Percentiles rank a stretch among this genome's conserved stretches.
Evolutionary conservation across 176 grass and related monocot genomes (phyloP).

Genomic region (Carex pumila): DNA sequence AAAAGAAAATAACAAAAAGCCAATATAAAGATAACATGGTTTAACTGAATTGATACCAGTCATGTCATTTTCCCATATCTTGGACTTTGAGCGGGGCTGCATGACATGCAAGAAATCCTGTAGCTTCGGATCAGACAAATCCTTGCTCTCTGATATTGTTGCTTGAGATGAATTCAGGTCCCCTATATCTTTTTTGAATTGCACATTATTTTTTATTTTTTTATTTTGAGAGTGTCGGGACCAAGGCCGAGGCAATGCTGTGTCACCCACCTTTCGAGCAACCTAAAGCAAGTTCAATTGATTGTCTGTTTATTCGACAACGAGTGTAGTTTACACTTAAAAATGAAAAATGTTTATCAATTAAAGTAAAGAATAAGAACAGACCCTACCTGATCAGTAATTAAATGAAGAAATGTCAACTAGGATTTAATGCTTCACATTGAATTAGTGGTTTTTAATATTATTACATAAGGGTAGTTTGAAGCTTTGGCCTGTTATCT

Average conservation of each 20-base stretch:
- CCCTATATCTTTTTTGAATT: slow-evolving; percentile 24
- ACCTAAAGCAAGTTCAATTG: slow-evolving; percentile 36
- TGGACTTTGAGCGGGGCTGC: slow-evolving; percentile 72
- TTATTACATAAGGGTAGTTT: neutral
- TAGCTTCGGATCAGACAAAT: slow-evolving; percentile 51
- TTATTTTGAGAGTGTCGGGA: slow-evolving; percentile 72
- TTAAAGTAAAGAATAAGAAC: neutral
- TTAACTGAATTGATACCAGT: slow-evolving; percentile 8
- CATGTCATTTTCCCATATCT: slow-evolving; percentile 92
- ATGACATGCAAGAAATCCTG: slow-evolving; percentile 86
- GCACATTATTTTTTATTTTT: slow-evolving; percentile 24
- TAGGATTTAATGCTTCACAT: neutral
- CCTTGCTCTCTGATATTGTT: slow-evolving; percentile 38
- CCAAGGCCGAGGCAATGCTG: slow-evolving; percentile 70
- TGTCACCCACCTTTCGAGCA: slow-evolving; percentile 83
- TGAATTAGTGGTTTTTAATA: neutral
- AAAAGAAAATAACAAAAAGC: neutral
- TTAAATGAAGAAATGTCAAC: neutral
- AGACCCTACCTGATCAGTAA: no score
- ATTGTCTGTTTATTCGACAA: neutral
- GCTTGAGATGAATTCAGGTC: neutral
- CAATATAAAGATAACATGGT: neutral
- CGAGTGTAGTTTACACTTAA: neutral
- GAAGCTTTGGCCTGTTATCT: neutral
- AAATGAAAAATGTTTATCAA: neutral